Evolutionary conservation across 441 rosid genomes (phyloP).

Genomic region (Gossypium davidsonii): DNA sequence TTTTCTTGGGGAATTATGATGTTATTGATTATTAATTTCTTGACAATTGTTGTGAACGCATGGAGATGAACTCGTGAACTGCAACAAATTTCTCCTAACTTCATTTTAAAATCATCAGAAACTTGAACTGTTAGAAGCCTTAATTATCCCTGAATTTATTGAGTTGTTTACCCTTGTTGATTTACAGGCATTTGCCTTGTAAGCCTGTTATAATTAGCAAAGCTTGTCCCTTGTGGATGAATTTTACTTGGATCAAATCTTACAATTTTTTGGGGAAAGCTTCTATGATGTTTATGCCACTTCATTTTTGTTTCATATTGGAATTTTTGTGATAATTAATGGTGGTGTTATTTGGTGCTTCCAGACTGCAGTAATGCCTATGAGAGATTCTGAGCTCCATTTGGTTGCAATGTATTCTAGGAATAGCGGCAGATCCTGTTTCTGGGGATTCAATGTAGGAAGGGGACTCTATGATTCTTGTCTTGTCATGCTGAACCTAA

Average conservation of each 20-base stretch:
- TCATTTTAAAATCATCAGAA: neutral
- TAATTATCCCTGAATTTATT: neutral
- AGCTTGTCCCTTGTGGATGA: neutral
- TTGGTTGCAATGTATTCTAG: slow-evolving; percentile 85
- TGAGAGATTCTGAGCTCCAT: slow-evolving; percentile 82
- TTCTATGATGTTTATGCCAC: neutral
- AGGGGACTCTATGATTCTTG: slow-evolving; percentile 35
- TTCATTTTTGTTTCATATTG: neutral
- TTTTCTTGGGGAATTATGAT: neutral
- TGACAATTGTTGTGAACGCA: neutral
- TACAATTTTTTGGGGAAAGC: neutral
- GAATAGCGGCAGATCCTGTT: slow-evolving; percentile 36
- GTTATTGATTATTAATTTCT: neutral
- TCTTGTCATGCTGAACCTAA: slow-evolving; percentile 78
- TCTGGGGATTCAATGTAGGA: slow-evolving; percentile 78
- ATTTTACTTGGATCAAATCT: neutral
- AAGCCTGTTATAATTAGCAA: neutral
- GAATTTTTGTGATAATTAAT: slow-evolving; percentile 3
- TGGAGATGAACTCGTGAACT: slow-evolving; percentile 1
- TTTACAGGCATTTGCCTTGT: neutral
- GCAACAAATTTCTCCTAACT: neutral
- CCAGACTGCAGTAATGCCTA: slow-evolving; percentile 81
- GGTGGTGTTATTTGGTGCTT: slow-evolving; percentile 24
- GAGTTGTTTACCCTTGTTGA: neutral
- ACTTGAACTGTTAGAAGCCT: neutral